Conservation (phyloP, 1,284 basidiomycete genomes). For the Ustilago esculenta region DNA sequence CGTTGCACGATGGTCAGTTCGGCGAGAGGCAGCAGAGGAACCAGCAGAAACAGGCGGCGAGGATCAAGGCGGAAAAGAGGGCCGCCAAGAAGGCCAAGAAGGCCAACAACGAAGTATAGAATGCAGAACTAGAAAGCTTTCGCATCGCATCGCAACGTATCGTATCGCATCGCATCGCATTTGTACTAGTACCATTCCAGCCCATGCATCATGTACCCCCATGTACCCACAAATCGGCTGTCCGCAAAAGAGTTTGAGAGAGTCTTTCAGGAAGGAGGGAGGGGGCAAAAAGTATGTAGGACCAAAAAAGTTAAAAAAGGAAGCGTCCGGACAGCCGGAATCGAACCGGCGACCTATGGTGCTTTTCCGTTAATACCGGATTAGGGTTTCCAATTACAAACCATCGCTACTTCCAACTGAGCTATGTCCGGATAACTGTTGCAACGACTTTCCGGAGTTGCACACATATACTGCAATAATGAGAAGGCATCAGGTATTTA, state of each 20-base stretch:
- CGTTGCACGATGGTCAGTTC: conserved; percentile 85
- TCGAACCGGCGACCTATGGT: conserved; percentile 58
- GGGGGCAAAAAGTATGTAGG: not conserved
- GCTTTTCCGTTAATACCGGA: conserved; percentile 50
- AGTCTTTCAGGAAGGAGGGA: no score
- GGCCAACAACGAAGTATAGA: no score
- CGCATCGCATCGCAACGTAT: no score
- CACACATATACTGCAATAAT: conserved; percentile 1
- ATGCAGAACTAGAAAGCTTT: no score
- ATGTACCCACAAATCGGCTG: no score
- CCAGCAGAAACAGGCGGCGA: conserved; percentile 71
- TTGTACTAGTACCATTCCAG: conserved; percentile 5
- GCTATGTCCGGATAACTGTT: conserved; percentile 37
- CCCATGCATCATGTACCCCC: no score
- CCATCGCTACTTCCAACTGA: conserved; percentile 57
- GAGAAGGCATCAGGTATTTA: no score
- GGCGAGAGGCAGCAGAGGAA: conserved; percentile 86
- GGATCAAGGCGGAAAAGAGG: conserved; percentile 31
- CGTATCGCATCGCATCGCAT: no score
- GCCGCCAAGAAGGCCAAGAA: conserved; percentile 28
- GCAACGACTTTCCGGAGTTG: not conserved
- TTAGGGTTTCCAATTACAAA: conserved; percentile 57
- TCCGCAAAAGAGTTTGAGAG: no score
- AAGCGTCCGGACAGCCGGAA: conserved; percentile 53
- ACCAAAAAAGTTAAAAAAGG: conserved; percentile 13